Evolutionary conservation across 1,284 basidiomycete genomes (phyloP), one percentile per base, ranked within the genome.

Genomic region (Tylopilus microsporus): DNA sequence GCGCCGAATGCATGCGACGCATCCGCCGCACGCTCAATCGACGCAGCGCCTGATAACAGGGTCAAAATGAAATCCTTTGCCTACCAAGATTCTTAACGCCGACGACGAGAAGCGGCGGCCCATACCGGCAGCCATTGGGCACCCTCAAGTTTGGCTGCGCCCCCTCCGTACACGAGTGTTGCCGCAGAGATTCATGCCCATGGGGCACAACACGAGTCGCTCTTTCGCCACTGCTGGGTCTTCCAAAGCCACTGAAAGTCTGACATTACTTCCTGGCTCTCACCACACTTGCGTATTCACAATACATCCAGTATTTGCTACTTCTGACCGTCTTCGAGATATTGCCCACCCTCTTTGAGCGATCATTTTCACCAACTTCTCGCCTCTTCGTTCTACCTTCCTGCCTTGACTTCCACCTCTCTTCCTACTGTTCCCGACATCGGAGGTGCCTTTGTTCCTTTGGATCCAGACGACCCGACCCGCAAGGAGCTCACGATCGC

Each of bases 331-430:
- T 55, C 53, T 61, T 53, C 60, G 52, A 9, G 68, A 69, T 8
- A 47, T 63, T 32, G 65, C 62, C 1, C 72, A 72, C 45, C 49
- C 72, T 8, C 61, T n/a, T n/a, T n/a, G n/a, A n/a, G n/a, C n/a
- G n/a, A n/a, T n/a, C n/a, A n/a, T n/a, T n/a, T n/a, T n/a, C n/a
- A n/a, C n/a, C n/a, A n/a, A n/a, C n/a, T n/a, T n/a, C n/a, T n/a
- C n/a, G n/a, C n/a, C n/a, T n/a, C n/a, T n/a, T n/a, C n/a, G n/a
- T n/a, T n/a, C n/a, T n/a, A n/a, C n/a, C n/a, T n/a, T n/a, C n/a
- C n/a, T n/a, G n/a, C n/a, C n/a, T n/a, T n/a, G n/a, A n/a, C n/a
- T n/a, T n/a, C n/a, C n/a, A n/a, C n/a, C n/a, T n/a, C n/a, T n/a
- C n/a, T n/a, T n/a, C n/a, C n/a, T n/a, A n/a, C n/a, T n/a, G n/a